phyloP scores from a whole-genome alignment of 331 rosid species.

The Pyrus hybrid region DNA sequence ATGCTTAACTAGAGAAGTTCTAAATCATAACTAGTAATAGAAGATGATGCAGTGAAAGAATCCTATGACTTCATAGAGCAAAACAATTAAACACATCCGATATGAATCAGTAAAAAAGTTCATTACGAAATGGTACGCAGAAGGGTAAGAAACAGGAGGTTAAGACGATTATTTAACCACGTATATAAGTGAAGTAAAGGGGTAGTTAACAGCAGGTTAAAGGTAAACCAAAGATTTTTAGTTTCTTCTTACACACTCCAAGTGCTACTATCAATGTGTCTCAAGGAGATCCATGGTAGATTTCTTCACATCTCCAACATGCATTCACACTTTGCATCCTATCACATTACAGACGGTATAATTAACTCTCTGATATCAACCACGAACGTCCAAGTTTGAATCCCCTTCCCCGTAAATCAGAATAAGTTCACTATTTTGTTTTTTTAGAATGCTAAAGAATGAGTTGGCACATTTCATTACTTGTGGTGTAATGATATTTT shows the following conservation, averaged over 20 bases:
- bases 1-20: not conserved
- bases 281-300: not conserved
- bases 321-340: not conserved
- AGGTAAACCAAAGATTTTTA: not conserved
- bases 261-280: not conserved
- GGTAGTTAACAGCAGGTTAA: not conserved
- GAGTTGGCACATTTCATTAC: too few relatives aligned
- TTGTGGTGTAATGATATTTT: too few relatives aligned
- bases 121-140: not conserved
- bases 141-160: not conserved
- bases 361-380: not conserved
- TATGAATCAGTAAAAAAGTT: not conserved
- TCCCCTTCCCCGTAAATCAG: too few relatives aligned
- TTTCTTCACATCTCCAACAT: not conserved
- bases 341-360: not conserved
- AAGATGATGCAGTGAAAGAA: not conserved
- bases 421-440: too few relatives aligned
- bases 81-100: not conserved
- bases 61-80: not conserved
- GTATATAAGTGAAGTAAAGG: not conserved
- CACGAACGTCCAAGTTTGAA: too few relatives aligned
- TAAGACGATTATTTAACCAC: not conserved
- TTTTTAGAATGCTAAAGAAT: too few relatives aligned
- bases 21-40: not conserved
- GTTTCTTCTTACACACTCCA: not conserved